A percentile compares a stretch with the other conserved stretches of the same genome.
Conservation (phyloP, 2,329 filamentous ascomycete species). For the Geosmithia morbida region DNA sequence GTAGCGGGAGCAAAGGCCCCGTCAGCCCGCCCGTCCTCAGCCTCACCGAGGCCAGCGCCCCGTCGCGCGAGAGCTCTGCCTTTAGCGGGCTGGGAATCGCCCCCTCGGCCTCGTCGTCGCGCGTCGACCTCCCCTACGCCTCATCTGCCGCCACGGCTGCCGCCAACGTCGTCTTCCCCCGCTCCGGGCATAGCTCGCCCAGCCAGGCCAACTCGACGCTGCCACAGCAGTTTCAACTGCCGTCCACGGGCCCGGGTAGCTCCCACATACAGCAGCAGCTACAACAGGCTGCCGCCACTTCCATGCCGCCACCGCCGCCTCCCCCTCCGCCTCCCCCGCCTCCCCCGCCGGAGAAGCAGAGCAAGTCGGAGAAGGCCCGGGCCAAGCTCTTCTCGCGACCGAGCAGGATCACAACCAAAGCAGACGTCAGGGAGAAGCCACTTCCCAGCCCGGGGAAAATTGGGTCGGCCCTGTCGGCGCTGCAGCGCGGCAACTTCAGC, state of each 20-base stretch:
- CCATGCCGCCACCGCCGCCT: conserved; percentile 4
- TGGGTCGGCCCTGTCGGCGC: conserved; percentile 47
- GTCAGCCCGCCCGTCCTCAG: conserved; percentile 48
- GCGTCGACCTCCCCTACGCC: conserved; percentile 36
- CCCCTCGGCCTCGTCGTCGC: conserved; percentile 44
- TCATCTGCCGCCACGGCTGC: conserved; percentile 46
- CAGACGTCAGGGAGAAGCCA: conserved; percentile 50
- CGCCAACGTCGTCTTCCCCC: conserved; percentile 60
- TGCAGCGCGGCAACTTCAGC: conserved; percentile 55
- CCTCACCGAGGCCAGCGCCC: conserved; percentile 49
- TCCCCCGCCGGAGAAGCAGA: conserved; percentile 38
- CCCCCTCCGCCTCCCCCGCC: conserved; percentile 23
- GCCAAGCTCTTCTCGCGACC: conserved; percentile 72
- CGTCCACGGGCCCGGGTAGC: conserved; percentile 1
- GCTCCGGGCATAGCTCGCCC: conserved; percentile 42
- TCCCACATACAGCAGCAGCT: background rate
- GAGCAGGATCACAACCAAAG: conserved; percentile 59
- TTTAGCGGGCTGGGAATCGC: conserved; percentile 30
- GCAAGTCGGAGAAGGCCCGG: conserved; percentile 55
- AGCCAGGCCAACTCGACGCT: conserved; percentile 18
- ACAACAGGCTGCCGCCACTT: background rate
- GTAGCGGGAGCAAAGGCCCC: conserved; percentile 31
- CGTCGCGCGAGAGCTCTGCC: conserved; percentile 39
- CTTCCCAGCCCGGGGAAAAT: conserved; percentile 62
- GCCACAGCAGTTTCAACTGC: conserved; percentile 15